phyloP scores from a whole-genome alignment of 1,284 basidiomycete species.

The Microbotryum lychnidis-dioicae region DNA sequence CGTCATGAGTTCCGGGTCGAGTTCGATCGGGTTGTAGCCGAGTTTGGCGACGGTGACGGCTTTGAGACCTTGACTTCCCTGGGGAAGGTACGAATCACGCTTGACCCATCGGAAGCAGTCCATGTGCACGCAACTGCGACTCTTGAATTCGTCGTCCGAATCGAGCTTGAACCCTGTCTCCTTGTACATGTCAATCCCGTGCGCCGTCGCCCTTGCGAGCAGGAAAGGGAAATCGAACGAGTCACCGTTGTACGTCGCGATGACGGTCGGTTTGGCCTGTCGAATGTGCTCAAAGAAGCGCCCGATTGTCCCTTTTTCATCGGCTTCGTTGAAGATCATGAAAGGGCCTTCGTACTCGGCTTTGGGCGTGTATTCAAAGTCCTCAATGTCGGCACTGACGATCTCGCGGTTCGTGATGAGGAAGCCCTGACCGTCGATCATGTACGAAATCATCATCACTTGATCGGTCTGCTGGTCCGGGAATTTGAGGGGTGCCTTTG shows the following conservation, averaged over 20 bases:
- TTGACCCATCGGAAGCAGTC: slow-evolving; percentile 99
- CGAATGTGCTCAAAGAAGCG: slow-evolving; percentile 92
- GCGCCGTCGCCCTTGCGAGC: slow-evolving; percentile 72
- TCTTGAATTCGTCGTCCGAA: slow-evolving; percentile 91
- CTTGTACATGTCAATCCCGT: slow-evolving; percentile 92
- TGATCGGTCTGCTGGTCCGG: slow-evolving; percentile 93
- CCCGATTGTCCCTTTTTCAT: slow-evolving; percentile 67
- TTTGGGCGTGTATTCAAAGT: slow-evolving; percentile 98
- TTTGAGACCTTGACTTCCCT: slow-evolving; percentile 96
- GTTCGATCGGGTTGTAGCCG: slow-evolving; percentile 93
- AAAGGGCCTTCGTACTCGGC: slow-evolving; percentile 98
- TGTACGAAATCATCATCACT: slow-evolving; percentile 99
- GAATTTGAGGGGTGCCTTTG: slow-evolving; percentile 96
- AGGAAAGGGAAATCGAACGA: slow-evolving; percentile 99
- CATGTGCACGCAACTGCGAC: slow-evolving; percentile 90
- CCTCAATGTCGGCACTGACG: slow-evolving; percentile 92
- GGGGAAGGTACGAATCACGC: slow-evolving; percentile 97
- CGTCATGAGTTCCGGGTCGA: slow-evolving; percentile 99
- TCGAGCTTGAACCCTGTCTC: slow-evolving; percentile 92
- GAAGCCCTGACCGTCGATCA: slow-evolving; percentile 85
- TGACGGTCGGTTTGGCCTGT: slow-evolving; percentile 87
- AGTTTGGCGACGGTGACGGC: slow-evolving; percentile 95
- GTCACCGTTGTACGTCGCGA: slow-evolving; percentile 98
- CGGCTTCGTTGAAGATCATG: slow-evolving; percentile 85
- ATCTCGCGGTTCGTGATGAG: slow-evolving; percentile 98